A percentile compares a stretch with the other conserved stretches of the same genome.
These are phyloP conservation scores for Trichosporon sp. DNA, from an alignment of 1,284 basidiomycete species.

Conservation along the genomic window DNA sequence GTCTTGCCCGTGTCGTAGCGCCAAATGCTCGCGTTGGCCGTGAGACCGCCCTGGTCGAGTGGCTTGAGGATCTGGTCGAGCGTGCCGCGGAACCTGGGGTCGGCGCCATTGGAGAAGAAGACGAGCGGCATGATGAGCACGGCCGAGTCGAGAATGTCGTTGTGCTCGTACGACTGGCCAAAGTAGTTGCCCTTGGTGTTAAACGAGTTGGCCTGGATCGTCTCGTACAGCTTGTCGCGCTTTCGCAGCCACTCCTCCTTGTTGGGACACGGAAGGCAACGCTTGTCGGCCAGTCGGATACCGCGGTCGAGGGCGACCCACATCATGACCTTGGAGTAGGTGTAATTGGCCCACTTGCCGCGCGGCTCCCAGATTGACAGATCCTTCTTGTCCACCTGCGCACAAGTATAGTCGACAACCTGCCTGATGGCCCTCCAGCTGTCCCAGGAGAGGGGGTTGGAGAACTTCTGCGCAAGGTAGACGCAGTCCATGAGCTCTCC, in stretches of 20 bases:
- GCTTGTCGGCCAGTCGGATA: slow-evolving; percentile 84
- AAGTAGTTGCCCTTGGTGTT: slow-evolving; percentile 55
- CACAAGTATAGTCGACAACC: slow-evolving; percentile 57
- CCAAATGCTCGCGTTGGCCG: slow-evolving; percentile 66
- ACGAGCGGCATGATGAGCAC: slow-evolving; percentile 58
- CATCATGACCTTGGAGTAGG: slow-evolving; percentile 92
- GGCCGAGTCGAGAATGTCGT: slow-evolving; percentile 58
- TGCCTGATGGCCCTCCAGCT: slow-evolving; percentile 65
- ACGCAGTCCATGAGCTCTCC: slow-evolving; percentile 89
- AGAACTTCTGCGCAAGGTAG: slow-evolving; percentile 81
- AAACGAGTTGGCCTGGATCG: slow-evolving; percentile 66
- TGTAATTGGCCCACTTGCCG: slow-evolving; percentile 75
- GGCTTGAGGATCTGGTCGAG: slow-evolving; percentile 76
- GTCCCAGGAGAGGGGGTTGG: slow-evolving; percentile 66
- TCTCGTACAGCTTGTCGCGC: slow-evolving; percentile 78
- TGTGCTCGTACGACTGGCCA: slow-evolving; percentile 58
- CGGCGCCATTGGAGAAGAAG: slow-evolving; percentile 79
- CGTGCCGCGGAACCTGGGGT: slow-evolving; percentile 81
- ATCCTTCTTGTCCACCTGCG: slow-evolving; percentile 50
- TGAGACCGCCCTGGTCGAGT: slow-evolving; percentile 82
- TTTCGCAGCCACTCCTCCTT: slow-evolving; percentile 68
- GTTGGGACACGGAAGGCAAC: slow-evolving; percentile 62
- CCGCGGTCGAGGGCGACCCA: slow-evolving; percentile 93
- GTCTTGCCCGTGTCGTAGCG: slow-evolving; percentile 74
- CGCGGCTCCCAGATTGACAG: slow-evolving; percentile 80